Evolutionary conservation across 495 filamentous ascomycete species (phyloP), one percentile per base, ranked within the genome.

Genomic region (Lasiosphaeria miniovina): DNA sequence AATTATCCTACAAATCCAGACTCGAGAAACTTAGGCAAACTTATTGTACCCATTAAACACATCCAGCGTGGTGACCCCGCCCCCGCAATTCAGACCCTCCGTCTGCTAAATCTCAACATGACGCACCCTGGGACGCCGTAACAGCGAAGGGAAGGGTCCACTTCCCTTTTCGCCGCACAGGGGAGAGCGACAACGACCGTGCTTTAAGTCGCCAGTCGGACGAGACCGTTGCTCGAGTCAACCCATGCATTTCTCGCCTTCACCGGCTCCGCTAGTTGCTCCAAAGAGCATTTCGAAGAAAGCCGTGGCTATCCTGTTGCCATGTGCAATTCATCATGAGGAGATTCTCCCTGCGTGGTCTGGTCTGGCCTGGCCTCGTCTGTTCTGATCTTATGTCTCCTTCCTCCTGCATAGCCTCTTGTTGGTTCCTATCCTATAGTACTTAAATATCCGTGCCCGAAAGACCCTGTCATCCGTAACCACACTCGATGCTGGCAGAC

Each of bases 161-260:
- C 43, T 46, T 46, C 49, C 49, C n/a, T 24, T 32, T 51, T 51
- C 32, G 49, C 49, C 17, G 49, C 49, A 51, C 11, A 51, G 49
- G n/a, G 49, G 49, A 51, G 17, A n/a, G n/a, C 7, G 49, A 51
- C 32, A 51, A 51, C 24, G 49, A 51, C 49, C 17, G 6, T 0
- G 15, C 17, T 51, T 24, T 9, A 32, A 32, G 49, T 24, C 7
- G 4, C 11, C 12, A 32, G 49, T 4, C 9, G 32, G 17, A 51
- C 10, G 46, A 51, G 10, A 35, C 32, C 46, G 17, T 51, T 8
- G 7, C 15, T 32, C 32, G 8, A 32, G 12, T 32, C 17, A 51
- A 51, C 12, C 49, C 49, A 32, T 32, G 17, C 3, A 24, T 31
- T 51, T 51, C 12, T 4, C 24, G 11, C 12, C 14, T 51, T 51